Conservation (phyloP, 2,329 filamentous ascomycete genomes). For the Pseudopyrenochaeta lycopersici region DNA sequence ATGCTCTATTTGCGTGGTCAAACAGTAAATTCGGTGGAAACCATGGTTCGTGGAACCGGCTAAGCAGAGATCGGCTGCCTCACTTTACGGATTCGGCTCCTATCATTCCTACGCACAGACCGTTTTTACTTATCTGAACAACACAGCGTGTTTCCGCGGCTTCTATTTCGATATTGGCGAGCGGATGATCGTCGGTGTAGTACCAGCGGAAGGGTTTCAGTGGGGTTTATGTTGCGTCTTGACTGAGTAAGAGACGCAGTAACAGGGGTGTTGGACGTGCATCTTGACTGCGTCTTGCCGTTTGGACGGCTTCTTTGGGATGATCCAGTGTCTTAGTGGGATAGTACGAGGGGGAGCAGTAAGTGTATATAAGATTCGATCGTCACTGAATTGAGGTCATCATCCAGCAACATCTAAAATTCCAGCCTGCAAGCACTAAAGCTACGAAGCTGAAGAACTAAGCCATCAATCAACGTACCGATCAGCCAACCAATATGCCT, state of each 20-base stretch:
- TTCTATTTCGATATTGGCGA: slow-evolving; percentile 11
- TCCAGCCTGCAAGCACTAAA: background rate
- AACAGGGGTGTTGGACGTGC: slow-evolving; percentile 13
- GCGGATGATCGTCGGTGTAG: slow-evolving; percentile 11
- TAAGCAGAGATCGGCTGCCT: background rate
- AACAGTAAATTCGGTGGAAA: too few relatives aligned
- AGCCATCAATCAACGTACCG: background rate
- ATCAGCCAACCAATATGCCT: slow-evolving; percentile 35
- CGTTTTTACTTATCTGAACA: background rate
- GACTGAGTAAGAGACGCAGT: background rate
- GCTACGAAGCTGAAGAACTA: background rate
- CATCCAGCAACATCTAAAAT: background rate
- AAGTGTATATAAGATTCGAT: slow-evolving; percentile 13
- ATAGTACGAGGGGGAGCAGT: background rate
- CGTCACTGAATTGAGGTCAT: background rate
- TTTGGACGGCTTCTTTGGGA: slow-evolving; percentile 6
- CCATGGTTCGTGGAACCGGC: background rate
- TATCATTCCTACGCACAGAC: slow-evolving; percentile 1
- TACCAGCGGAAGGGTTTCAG: background rate
- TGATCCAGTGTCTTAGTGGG: background rate
- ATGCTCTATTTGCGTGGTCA: too few relatives aligned
- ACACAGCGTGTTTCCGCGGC: slow-evolving; percentile 6
- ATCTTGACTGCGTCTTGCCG: slow-evolving; percentile 13
- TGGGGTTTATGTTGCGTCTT: background rate
- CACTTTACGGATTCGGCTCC: background rate